Percentiles rank a stretch among this genome's conserved stretches.
These are phyloP conservation scores for Hymenoscyphus occultus DNA, from an alignment of 2,329 filamentous ascomycete genomes.

Conservation along the genomic window DNA sequence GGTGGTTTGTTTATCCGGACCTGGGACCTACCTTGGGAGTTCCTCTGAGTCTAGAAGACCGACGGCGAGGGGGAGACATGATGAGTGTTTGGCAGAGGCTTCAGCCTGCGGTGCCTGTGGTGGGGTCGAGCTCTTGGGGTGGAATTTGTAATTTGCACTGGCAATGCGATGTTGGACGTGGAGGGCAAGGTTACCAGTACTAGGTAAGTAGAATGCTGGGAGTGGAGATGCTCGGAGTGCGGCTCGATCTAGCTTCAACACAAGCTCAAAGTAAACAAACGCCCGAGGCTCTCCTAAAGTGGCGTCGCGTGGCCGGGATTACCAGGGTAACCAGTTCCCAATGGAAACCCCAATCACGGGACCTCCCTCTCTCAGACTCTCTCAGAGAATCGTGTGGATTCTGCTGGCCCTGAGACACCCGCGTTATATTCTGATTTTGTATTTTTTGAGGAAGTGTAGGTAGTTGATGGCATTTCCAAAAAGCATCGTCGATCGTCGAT, in stretches of 20 bases:
- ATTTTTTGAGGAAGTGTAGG: too few species aligned
- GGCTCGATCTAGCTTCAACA: neutral
- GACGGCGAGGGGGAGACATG: slow-evolving; percentile 34
- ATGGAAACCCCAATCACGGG: too few species aligned
- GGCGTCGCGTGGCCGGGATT: neutral
- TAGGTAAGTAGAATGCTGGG: neutral
- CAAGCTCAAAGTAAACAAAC: neutral
- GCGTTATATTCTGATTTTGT: too few species aligned
- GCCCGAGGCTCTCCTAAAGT: neutral
- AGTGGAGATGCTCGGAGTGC: neutral
- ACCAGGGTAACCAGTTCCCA: too few species aligned
- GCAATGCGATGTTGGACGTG: slow-evolving; percentile 4
- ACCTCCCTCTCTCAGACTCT: too few species aligned
- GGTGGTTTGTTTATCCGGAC: slow-evolving; percentile 25
- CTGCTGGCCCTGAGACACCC: too few species aligned
- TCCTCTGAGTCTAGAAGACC: slow-evolving; percentile 35
- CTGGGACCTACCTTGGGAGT: slow-evolving; percentile 28
- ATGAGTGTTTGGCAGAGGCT: slow-evolving; percentile 5
- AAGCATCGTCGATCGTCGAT: neutral
- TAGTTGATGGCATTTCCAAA: too few species aligned
- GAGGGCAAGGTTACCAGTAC: neutral
- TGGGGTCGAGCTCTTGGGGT: slow-evolving; percentile 3
- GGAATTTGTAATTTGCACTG: slow-evolving; percentile 5
- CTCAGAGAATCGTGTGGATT: too few species aligned
- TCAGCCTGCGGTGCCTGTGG: slow-evolving; percentile 1